phyloP scores from a whole-genome alignment of 352 stramenopile genomes.

The Phytophthora kernoviae region DNA sequence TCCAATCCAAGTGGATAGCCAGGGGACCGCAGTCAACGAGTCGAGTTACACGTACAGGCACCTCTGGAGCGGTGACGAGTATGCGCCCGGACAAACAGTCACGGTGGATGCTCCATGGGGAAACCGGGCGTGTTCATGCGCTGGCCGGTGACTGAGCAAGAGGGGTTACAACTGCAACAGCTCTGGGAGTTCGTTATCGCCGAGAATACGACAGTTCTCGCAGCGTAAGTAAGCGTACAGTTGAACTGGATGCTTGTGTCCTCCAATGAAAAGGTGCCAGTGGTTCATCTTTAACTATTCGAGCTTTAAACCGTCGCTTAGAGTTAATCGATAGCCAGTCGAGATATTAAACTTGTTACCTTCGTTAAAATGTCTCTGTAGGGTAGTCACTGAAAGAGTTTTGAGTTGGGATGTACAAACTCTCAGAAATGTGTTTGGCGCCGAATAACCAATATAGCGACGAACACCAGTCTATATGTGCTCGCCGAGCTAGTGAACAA shows the following conservation, averaged over 20 bases:
- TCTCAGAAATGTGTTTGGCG: too few species aligned
- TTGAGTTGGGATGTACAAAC: too few species aligned
- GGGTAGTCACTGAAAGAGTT: too few species aligned
- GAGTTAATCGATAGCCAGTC: too few species aligned
- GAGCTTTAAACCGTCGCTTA: too few species aligned
- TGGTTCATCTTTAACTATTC: too few species aligned
- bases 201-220: slow-evolving; percentile 18
- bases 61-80: slow-evolving; percentile 27
- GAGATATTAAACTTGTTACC: too few species aligned
- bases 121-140: slow-evolving; percentile 29
- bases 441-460: too few species aligned
- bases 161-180: slow-evolving; percentile 25
- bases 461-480: too few species aligned
- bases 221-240: background rate
- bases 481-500: too few species aligned
- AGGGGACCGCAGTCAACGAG: slow-evolving; percentile 20
- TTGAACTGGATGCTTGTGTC: slow-evolving; percentile 1
- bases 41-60: slow-evolving; percentile 22
- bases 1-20: slow-evolving; percentile 28
- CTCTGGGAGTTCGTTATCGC: slow-evolving; percentile 27
- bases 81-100: slow-evolving; percentile 18
- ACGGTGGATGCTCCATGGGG: slow-evolving; percentile 26
- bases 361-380: too few species aligned
- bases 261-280: background rate
- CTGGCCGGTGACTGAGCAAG: slow-evolving; percentile 29